A percentile compares a stretch with the other conserved stretches of the same genome.
These are phyloP conservation scores for Boletus huronensis DNA, from an alignment of 768 basidiomycete genomes.

Conservation along the genomic window DNA sequence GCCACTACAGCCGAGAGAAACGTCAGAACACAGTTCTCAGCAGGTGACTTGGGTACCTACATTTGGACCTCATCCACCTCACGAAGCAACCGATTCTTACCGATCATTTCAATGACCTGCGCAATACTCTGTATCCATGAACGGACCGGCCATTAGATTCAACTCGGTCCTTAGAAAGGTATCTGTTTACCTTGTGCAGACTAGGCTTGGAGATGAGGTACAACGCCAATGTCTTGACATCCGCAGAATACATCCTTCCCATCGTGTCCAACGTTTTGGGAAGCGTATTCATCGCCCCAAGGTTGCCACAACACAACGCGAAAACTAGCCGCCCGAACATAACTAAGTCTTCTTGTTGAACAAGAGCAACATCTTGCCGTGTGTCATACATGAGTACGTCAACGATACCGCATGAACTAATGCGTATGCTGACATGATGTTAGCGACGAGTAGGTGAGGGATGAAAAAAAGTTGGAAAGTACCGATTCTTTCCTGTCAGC, in stretches of 20 bases:
- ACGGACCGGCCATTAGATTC: not conserved
- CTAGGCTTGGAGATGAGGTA: slow-evolving; percentile 74
- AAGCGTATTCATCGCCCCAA: slow-evolving; percentile 53
- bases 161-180: not conserved
- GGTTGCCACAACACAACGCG: slow-evolving; percentile 68
- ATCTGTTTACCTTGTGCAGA: slow-evolving; percentile 51
- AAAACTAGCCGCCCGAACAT: slow-evolving; percentile 86
- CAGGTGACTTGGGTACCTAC: slow-evolving; percentile 40
- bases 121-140: slow-evolving; percentile 56
- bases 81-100: slow-evolving; percentile 53
- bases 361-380: slow-evolving; percentile 49
- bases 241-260: slow-evolving; percentile 67
- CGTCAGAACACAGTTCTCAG: not conserved
- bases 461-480: not conserved
- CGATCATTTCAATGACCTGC: slow-evolving; percentile 78
- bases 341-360: slow-evolving; percentile 86
- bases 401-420: slow-evolving; percentile 81
- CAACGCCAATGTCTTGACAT: slow-evolving; percentile 76
- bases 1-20: slow-evolving; percentile 46
- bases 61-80: slow-evolving; percentile 84
- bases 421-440: slow-evolving; percentile 56
- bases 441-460: not conserved
- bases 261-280: slow-evolving; percentile 76
- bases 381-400: slow-evolving; percentile 82
- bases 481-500: slow-evolving; percentile 88